These are phyloP conservation scores for Trichosporon coremiiforme DNA, from an alignment of 1,284 basidiomycete species.

Conservation along the genomic window DNA sequence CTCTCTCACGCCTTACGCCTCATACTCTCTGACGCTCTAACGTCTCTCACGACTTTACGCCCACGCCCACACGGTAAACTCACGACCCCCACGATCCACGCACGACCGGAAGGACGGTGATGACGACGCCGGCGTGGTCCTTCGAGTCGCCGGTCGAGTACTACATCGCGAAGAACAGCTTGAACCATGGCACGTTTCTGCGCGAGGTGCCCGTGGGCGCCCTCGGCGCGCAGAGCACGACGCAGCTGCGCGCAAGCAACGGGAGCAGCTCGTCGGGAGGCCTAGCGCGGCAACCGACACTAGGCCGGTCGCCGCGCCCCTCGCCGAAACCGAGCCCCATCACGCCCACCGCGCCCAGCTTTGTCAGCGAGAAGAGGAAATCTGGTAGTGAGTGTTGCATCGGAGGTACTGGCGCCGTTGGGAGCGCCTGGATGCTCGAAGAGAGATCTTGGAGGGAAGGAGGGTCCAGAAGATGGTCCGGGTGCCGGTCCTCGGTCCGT, in stretches of 20 bases:
- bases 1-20: not conserved
- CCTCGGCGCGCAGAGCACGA: not conserved
- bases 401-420: too few species aligned
- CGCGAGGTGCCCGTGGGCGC: constrained; percentile 18
- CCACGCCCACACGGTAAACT: too few species aligned
- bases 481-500: not conserved
- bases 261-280: not conserved
- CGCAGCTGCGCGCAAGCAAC: not conserved
- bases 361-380: not conserved
- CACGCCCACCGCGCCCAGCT: constrained; percentile 11
- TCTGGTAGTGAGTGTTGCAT: not conserved
- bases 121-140: constrained; percentile 21
- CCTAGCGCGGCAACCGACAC: not conserved
- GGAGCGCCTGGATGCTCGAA: too few species aligned
- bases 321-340: not conserved
- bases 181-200: not conserved
- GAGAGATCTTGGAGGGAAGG: too few species aligned
- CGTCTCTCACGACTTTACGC: not conserved
- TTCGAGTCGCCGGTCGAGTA: constrained; percentile 30
- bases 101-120: not conserved
- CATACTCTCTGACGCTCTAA: not conserved
- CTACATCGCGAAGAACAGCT: constrained; percentile 21
- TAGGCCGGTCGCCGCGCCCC: not conserved
- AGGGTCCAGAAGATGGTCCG: too few species aligned
- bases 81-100: not conserved